Percentiles rank a stretch among this genome's conserved stretches.
phyloP scores from a whole-genome alignment of 371 early-diverging fungal genomes.

The Rhizopus delemar region DNA sequence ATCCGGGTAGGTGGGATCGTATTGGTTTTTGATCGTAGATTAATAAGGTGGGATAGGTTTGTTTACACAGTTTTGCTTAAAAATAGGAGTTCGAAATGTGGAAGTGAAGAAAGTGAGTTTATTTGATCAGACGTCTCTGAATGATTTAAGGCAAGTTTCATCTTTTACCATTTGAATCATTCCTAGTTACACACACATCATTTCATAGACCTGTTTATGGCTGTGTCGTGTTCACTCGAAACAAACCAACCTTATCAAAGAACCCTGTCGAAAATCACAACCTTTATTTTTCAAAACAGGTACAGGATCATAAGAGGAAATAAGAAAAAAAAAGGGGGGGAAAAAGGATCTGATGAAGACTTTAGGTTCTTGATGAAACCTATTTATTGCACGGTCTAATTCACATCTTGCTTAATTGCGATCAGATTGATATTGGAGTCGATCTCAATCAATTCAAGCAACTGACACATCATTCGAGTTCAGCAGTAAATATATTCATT shows the following conservation, averaged over 20 bases:
- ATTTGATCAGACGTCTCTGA: slow-evolving; percentile 11
- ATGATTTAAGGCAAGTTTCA: slow-evolving; percentile 17
- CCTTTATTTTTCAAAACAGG: slow-evolving; percentile 28
- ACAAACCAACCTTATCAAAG: slow-evolving; percentile 4
- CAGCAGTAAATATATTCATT: slow-evolving; percentile 21
- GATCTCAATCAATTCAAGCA: slow-evolving; percentile 39
- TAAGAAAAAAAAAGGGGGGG: background rate
- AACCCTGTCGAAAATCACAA: slow-evolving; percentile 1
- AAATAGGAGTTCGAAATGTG: slow-evolving; percentile 23
- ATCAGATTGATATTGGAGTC: slow-evolving; percentile 32
- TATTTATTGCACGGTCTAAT: slow-evolving; percentile 80
- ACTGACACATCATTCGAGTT: slow-evolving; percentile 30
- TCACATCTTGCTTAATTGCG: slow-evolving; percentile 67
- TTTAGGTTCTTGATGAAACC: slow-evolving; percentile 23
- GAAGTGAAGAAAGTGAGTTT: slow-evolving; percentile 21
- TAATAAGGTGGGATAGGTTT: slow-evolving; percentile 5
- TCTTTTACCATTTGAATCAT: background rate
- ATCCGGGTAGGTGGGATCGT: slow-evolving; percentile 12
- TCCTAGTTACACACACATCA: slow-evolving; percentile 3
- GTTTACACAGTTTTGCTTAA: slow-evolving; percentile 23
- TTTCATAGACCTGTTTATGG: slow-evolving; percentile 26
- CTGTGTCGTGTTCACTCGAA: slow-evolving; percentile 13
- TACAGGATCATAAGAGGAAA: background rate
- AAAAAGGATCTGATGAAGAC: too few relatives aligned
- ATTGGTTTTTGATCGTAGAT: background rate